These are phyloP conservation scores for Theobroma grandiflorum DNA, from an alignment of 441 rosid species.

Conservation along the genomic window DNA sequence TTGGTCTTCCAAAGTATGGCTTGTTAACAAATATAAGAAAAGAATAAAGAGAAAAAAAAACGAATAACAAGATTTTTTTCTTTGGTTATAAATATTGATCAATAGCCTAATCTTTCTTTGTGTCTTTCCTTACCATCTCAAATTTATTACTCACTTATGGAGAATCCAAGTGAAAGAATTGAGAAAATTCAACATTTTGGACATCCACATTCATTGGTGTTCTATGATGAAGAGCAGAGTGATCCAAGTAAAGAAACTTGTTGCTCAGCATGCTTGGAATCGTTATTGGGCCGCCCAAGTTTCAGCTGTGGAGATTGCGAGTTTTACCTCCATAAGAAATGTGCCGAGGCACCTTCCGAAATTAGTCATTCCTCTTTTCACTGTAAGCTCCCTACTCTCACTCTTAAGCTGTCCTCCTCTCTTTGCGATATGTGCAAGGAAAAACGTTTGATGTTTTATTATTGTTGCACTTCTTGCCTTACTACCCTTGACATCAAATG, in stretches of 20 bases:
- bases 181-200: not conserved
- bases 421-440: not conserved
- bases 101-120: too few species aligned
- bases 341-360: slow-evolving; percentile 26
- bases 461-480: not conserved
- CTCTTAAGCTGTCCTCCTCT: not conserved
- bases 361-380: slow-evolving; percentile 28
- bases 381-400: not conserved
- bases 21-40: too few species aligned
- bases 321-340: slow-evolving; percentile 25
- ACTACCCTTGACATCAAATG: not conserved
- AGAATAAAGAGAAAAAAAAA: too few species aligned
- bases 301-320: slow-evolving; percentile 21
- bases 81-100: too few species aligned
- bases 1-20: too few species aligned
- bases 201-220: not conserved
- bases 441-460: not conserved
- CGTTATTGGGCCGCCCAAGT: not conserved
- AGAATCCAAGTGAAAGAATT: too few species aligned
- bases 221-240: not conserved
- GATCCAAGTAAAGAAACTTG: not conserved
- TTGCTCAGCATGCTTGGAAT: not conserved
- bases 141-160: too few species aligned
- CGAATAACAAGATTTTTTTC: too few species aligned
- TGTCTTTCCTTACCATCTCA: too few species aligned